A percentile compares a stretch with the other conserved stretches of the same genome.
These are phyloP conservation scores for Cucurbitaria berberidis DNA, from an alignment of 2,329 filamentous ascomycete genomes.

Conservation along the genomic window DNA sequence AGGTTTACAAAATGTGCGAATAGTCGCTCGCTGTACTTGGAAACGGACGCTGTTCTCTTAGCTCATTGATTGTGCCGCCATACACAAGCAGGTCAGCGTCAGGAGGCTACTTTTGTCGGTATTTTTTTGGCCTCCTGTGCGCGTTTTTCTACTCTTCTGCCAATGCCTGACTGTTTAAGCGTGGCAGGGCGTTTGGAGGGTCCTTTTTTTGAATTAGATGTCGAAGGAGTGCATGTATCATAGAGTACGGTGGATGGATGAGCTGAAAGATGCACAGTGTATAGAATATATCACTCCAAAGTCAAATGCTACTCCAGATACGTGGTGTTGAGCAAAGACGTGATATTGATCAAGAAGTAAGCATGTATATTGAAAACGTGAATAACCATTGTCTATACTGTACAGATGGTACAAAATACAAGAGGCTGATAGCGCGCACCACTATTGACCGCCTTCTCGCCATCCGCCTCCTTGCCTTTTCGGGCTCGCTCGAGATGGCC, in stretches of 20 bases:
- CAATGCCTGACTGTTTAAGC: slow-evolving; percentile 3
- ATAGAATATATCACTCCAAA: slow-evolving; percentile 19
- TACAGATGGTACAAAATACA: slow-evolving; percentile 52
- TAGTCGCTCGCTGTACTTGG: not conserved
- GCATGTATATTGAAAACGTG: slow-evolving; percentile 45
- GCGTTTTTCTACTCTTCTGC: slow-evolving; percentile 36
- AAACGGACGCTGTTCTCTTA: not conserved
- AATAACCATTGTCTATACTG: slow-evolving; percentile 50
- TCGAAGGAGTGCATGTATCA: slow-evolving; percentile 22
- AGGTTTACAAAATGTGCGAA: slow-evolving; percentile 17
- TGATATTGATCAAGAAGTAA: slow-evolving; percentile 20
- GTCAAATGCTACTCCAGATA: not conserved
- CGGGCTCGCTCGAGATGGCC: slow-evolving; percentile 15
- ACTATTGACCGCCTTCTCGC: slow-evolving; percentile 24
- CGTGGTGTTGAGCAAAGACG: too few relatives aligned
- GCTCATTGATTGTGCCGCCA: not conserved
- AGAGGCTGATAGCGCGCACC: slow-evolving; percentile 36
- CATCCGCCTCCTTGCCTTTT: slow-evolving; percentile 17
- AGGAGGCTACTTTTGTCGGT: slow-evolving; percentile 23
- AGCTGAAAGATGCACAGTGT: slow-evolving; percentile 16
- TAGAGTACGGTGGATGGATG: slow-evolving; percentile 2
- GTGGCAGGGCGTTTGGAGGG: slow-evolving; percentile 29
- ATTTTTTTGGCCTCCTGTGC: slow-evolving; percentile 22
- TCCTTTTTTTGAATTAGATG: slow-evolving; percentile 16
- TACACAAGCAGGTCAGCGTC: slow-evolving; percentile 9